Evolutionary conservation across 2,329 filamentous ascomycete species (phyloP), one percentile per base, ranked within the genome.

Genomic region (Acephala macrosclerotiorum): DNA sequence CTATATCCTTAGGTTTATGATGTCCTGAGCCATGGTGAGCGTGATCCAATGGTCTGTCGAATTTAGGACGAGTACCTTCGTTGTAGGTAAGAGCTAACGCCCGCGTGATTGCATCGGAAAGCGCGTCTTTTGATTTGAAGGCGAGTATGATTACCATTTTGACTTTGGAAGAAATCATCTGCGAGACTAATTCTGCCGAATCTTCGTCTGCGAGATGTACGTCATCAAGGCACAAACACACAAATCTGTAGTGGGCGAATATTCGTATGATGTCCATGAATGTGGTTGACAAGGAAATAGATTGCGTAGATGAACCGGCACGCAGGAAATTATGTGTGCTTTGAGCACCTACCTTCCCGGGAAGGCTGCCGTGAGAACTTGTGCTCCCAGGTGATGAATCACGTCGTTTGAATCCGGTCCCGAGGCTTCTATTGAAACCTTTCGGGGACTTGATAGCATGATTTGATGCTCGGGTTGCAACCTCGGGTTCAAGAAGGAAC

Each of bases 131-230:
- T 0, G 89, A 88, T 58, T 62, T 65, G 47, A 63, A 67, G 12
- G 66, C 63, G n/a, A 67, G 36, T 29, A 67, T 65, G 36, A 97
- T 83, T 25, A 95, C 88, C 80, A 97, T 91, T 22, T 91, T 93
- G 66, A 97, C 87, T 70, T 91, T 90, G 0, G 91, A 88, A 57
- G 85, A 84, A 64, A 97, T 88, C 60, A 97, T 93, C 73, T 94
- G 90, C 16, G 90, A 86, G 42, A 97, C 89, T 60, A 97, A 82
- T 64, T 97, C 93, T 58, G 95, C 80, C 18, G 91, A 96, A 77
- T 97, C 95, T 35, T 91, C 87, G 75, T 97, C 95, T 12, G 94
- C 93, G 77, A 93, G 96, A 72, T 97, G 94, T 38, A 97, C 80
- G 77, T 98, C 95, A 74, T 97, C 94, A 29, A 97, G 80, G 72